A percentile compares a stretch with the other conserved stretches of the same genome.
Evolutionary conservation across 371 early-diverging fungal genomes (phyloP).

Genomic region (Umbelopsis sp.): DNA sequence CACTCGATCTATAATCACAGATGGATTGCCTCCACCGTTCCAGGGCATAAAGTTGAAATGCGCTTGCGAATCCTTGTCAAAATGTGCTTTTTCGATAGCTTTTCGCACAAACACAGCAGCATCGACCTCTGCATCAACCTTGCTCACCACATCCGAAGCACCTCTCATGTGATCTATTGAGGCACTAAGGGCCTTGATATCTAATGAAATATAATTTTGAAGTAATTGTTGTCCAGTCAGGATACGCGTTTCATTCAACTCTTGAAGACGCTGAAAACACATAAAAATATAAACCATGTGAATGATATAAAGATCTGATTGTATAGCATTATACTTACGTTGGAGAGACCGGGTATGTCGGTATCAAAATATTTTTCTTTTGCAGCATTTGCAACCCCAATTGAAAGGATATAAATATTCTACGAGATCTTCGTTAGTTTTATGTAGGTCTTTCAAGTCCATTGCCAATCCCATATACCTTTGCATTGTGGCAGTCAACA

Average conservation of each 20-base stretch:
- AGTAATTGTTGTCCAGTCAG: slow-evolving; percentile 50
- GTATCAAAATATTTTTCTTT: slow-evolving; percentile 61
- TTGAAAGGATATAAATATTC: slow-evolving; percentile 67
- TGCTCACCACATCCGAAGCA: slow-evolving; percentile 34
- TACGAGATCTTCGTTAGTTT: slow-evolving; percentile 18
- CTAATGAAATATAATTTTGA: slow-evolving; percentile 49
- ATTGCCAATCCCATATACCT: slow-evolving; percentile 46
- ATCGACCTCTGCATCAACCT: slow-evolving; percentile 57
- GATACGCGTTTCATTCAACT: slow-evolving; percentile 57
- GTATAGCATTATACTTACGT: slow-evolving; percentile 46
- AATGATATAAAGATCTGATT: neutral
- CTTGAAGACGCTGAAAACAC: slow-evolving; percentile 60
- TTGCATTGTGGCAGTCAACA: slow-evolving; percentile 78
- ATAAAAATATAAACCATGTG: too few relatives aligned
- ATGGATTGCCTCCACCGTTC: slow-evolving; percentile 44
- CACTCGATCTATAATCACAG: slow-evolving; percentile 47
- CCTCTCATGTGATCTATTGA: slow-evolving; percentile 45
- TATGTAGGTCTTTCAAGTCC: neutral
- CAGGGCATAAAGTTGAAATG: slow-evolving; percentile 44
- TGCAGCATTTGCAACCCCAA: slow-evolving; percentile 65
- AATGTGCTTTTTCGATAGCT: slow-evolving; percentile 21
- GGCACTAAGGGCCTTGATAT: slow-evolving; percentile 42
- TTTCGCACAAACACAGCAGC: slow-evolving; percentile 51
- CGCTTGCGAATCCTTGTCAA: slow-evolving; percentile 30
- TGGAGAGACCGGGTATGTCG: slow-evolving; percentile 63